Conservation (phyloP, 169 alveolate species). For the Cryptosporidium sp. region DNA sequence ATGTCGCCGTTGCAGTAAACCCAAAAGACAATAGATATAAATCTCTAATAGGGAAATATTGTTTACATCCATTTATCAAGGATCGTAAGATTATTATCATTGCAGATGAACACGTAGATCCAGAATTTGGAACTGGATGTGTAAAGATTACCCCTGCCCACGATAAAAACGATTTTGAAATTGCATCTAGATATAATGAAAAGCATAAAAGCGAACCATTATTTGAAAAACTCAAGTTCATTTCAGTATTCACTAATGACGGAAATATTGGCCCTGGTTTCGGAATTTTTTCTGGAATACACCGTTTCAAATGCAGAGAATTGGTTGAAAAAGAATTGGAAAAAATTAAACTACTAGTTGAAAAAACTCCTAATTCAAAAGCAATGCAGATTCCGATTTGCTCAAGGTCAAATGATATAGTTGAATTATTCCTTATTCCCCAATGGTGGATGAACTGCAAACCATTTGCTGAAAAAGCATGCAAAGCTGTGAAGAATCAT, state of each 20-base stretch:
- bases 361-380: constrained; percentile 89
- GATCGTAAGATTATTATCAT: constrained; percentile 93
- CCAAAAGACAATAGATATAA: constrained; percentile 97
- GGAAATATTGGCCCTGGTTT: constrained; percentile 96
- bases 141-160: constrained; percentile 99
- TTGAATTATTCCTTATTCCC: constrained; percentile 98
- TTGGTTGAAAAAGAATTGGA: constrained; percentile 92
- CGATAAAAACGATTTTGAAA: constrained; percentile 98
- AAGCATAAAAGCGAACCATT: constrained; percentile 46
- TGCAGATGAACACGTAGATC: constrained; percentile 97
- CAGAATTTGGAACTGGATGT: constrained; percentile 99
- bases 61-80: constrained; percentile 97
- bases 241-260: constrained; percentile 94
- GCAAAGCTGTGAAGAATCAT: constrained; percentile 91
- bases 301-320: constrained; percentile 95
- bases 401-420: constrained; percentile 97
- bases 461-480: constrained; percentile 93
- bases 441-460: constrained; percentile 99
- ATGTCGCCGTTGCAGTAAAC: constrained; percentile 99
- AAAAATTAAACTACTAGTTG: constrained; percentile 88
- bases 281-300: constrained; percentile 95
- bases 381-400: constrained; percentile 97
- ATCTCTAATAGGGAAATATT: constrained; percentile 93
- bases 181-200: constrained; percentile 94
- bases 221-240: constrained; percentile 81